Base-by-base conservation (phyloP, 257 asterid genomes). In the Avicennia marina region DNA sequence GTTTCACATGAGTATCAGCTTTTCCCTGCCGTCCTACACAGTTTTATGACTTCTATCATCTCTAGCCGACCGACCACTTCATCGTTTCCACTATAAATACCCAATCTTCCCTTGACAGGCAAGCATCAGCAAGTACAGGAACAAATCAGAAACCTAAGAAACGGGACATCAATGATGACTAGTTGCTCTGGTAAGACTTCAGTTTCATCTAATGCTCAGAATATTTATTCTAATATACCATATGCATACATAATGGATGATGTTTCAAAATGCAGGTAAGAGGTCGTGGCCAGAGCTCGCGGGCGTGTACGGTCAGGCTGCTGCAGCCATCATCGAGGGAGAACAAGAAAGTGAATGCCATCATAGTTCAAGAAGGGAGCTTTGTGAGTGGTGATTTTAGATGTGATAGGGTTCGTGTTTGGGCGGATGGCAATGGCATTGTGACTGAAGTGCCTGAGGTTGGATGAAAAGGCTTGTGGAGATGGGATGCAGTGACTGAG, bases 241-340 rank as follows among this genome's bases (percentile, higher is more conserved):
- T 10, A 46, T 19, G n/a, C n/a, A n/a, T n/a, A n/a, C n/a, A n/a
- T n/a, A n/a, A n/a, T n/a, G n/a, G n/a, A n/a, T 49, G 17, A 17
- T 17, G 11, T 12, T 24, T 26, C 6, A 8, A 13, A n/a, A 12
- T 40, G 6, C 5, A 43, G 62, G 56, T 43, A 61, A 54, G 68
- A 61, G 25, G 6, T 32, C 63, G 6, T 68, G 64, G 74, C 74
- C 68, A 15, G 74, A 68, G 49, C 55, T 61, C 7, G 64, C 54
- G 13, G 74, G 68, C 4, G 2, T 19, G 4, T 13, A 42, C 2
- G 76, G 64, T 9, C 17, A 44, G 22, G 20, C 7, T 0, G 67
- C 67, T 0, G 34, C 21, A 11, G 18, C 17, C 25, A n/a, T 40
- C 10, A 59, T 64, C 12, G 55, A 58, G 19, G 4, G 46, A 65